These are phyloP conservation scores for Myrmaecium sp. DNA, from an alignment of 2,329 filamentous ascomycete species.

Conservation along the genomic window DNA sequence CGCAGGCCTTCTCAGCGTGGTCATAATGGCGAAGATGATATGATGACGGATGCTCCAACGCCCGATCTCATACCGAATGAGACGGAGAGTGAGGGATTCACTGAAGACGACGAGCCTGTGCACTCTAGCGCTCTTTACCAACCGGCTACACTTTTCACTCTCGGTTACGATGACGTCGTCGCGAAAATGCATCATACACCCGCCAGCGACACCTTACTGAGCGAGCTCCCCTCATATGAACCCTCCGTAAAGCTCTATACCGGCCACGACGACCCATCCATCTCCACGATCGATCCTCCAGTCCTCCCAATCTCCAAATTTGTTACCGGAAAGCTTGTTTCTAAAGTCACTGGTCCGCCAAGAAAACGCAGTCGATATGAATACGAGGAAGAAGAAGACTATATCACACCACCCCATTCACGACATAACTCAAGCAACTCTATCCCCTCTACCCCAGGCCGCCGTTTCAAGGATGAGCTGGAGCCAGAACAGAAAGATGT, in stretches of 20 bases:
- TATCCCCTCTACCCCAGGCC: constrained; percentile 22
- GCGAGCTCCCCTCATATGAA: constrained; percentile 67
- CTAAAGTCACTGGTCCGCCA: constrained; percentile 47
- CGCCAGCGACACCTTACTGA: constrained; percentile 57
- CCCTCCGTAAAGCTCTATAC: constrained; percentile 30
- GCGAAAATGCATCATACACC: constrained; percentile 62
- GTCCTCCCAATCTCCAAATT: constrained; percentile 76
- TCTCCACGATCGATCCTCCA: constrained; percentile 25
- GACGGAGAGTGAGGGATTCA: constrained; percentile 21
- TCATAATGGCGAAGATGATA: constrained; percentile 11
- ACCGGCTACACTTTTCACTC: constrained; percentile 65
- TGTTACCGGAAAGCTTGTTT: constrained; percentile 61
- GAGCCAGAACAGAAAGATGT: constrained; percentile 58
- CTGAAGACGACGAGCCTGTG: constrained; percentile 23
- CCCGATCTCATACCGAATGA: constrained; percentile 23
- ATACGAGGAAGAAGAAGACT: constrained; percentile 55
- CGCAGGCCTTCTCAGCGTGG: constrained; percentile 8
- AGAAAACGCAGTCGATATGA: constrained; percentile 69
- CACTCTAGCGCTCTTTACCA: too few species aligned
- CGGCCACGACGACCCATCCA: constrained; percentile 14
- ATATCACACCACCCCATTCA: constrained; percentile 16
- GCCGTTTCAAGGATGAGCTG: constrained; percentile 30
- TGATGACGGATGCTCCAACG: constrained; percentile 22
- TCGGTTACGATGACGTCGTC: constrained; percentile 67
- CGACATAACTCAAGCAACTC: constrained; percentile 27